Percentiles rank a stretch among this genome's conserved stretches.
Evolutionary conservation across 495 filamentous ascomycete species (phyloP).

Genomic region (Tuber brumale): DNA sequence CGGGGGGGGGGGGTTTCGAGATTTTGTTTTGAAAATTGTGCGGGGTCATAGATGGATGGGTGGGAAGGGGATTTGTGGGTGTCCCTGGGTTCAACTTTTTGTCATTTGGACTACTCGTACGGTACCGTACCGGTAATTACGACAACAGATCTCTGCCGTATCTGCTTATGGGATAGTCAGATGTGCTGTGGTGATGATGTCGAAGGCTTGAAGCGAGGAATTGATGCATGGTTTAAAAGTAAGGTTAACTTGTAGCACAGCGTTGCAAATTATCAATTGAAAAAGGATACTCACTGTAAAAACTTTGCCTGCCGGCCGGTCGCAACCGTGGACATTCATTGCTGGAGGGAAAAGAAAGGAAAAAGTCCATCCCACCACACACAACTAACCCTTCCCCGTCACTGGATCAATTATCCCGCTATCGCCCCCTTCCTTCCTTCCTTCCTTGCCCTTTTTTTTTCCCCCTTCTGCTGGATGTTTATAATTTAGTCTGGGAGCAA

Average conservation of each 20-base stretch:
- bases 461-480: neutral
- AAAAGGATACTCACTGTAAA: neutral
- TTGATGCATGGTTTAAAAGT: neutral
- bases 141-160: neutral
- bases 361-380: neutral
- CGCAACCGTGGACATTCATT: neutral
- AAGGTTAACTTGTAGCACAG: neutral
- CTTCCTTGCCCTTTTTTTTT: conserved; percentile 26
- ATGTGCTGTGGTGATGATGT: neutral
- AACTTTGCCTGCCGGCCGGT: neutral
- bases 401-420: neutral
- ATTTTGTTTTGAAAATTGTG: neutral
- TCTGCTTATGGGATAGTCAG: neutral
- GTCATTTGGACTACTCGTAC: neutral
- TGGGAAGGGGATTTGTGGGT: neutral
- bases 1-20: neutral
- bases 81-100: neutral
- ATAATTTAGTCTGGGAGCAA: neutral
- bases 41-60: no score
- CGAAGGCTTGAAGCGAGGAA: neutral
- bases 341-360: neutral
- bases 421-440: conserved; percentile 17
- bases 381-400: neutral
- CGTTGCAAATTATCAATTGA: neutral
- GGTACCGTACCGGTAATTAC: no score